These are phyloP conservation scores for Globisporangium heterothallicum DNA, from an alignment of 352 stramenopile genomes.

Conservation along the genomic window DNA sequence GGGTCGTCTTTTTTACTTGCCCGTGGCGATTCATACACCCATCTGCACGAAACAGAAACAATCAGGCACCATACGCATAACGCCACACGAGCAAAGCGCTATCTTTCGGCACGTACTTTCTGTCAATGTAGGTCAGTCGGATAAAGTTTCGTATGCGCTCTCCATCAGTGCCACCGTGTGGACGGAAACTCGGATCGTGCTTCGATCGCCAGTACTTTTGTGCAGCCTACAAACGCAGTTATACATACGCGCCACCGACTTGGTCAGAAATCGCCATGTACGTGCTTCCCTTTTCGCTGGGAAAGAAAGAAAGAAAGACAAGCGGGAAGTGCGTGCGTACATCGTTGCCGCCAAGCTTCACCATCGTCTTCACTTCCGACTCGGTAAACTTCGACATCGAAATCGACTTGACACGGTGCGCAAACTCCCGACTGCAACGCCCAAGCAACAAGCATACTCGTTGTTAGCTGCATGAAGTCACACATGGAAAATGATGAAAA, in stretches of 20 bases:
- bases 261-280: too few relatives aligned
- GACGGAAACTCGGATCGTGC: conserved; percentile 77
- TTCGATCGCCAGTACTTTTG: conserved; percentile 84
- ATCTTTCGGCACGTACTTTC: conserved; percentile 43
- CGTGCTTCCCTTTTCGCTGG: not conserved
- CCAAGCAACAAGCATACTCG: not conserved
- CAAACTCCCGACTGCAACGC: conserved; percentile 80
- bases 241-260: too few relatives aligned
- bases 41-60: conserved; percentile 40
- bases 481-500: too few relatives aligned
- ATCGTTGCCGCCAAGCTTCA: conserved; percentile 88
- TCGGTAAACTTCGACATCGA: conserved; percentile 93
- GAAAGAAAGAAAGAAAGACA: too few relatives aligned
- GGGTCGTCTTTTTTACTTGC: conserved; percentile 40
- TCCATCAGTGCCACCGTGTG: conserved; percentile 60
- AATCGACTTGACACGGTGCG: conserved; percentile 91
- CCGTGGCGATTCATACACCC: conserved; percentile 73
- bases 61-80: not conserved
- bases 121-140: conserved; percentile 81
- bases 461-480: not conserved
- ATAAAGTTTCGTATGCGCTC: conserved; percentile 88
- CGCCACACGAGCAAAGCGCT: not conserved
- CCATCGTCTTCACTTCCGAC: conserved; percentile 85
- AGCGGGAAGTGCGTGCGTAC: too few relatives aligned
- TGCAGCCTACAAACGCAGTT: conserved; percentile 51